A percentile compares a stretch with the other conserved stretches of the same genome.
Conservation (phyloP, 192 early-diverging fungal species). For the Umbelopsis sp. region DNA sequence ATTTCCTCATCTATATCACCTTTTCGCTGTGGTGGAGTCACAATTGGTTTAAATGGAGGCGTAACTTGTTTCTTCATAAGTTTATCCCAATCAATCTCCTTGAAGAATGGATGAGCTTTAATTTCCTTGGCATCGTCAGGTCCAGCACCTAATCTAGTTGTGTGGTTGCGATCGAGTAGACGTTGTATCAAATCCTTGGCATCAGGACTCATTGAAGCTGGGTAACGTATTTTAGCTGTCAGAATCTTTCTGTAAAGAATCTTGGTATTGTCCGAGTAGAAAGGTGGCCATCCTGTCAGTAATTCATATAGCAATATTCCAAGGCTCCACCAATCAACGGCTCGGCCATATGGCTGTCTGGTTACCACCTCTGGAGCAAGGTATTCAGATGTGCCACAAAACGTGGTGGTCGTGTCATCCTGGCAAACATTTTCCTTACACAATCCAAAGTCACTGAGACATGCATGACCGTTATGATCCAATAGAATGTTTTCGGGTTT, state of each 20-base stretch:
- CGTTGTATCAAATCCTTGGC: constrained; percentile 71
- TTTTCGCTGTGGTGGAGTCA: constrained; percentile 68
- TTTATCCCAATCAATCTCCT: constrained; percentile 63
- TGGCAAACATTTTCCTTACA: constrained; percentile 65
- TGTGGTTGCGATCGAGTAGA: constrained; percentile 57
- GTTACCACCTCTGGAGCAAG: constrained; percentile 85
- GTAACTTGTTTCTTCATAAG: constrained; percentile 63
- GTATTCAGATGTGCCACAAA: constrained; percentile 89
- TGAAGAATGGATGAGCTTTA: constrained; percentile 74
- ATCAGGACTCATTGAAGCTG: constrained; percentile 56
- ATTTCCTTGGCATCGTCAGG: constrained; percentile 62
- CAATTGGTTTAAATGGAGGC: constrained; percentile 71
- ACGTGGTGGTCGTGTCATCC: constrained; percentile 68
- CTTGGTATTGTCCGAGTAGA: constrained; percentile 64
- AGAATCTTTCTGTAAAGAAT: constrained; percentile 75
- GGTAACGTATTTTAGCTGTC: constrained; percentile 52
- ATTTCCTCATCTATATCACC: constrained; percentile 68
- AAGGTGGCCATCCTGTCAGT: constrained; percentile 70
- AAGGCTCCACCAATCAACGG: constrained; percentile 84
- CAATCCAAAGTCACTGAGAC: constrained; percentile 77
- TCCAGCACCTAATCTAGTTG: constrained; percentile 58
- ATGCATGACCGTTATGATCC: constrained; percentile 69
- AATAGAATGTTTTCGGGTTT: constrained; percentile 74
- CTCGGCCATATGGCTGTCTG: constrained; percentile 68
- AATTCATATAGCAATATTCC: constrained; percentile 80